phyloP scores from a whole-genome alignment of 169 alveolate species.

The Plasmodium falciparum region DNA sequence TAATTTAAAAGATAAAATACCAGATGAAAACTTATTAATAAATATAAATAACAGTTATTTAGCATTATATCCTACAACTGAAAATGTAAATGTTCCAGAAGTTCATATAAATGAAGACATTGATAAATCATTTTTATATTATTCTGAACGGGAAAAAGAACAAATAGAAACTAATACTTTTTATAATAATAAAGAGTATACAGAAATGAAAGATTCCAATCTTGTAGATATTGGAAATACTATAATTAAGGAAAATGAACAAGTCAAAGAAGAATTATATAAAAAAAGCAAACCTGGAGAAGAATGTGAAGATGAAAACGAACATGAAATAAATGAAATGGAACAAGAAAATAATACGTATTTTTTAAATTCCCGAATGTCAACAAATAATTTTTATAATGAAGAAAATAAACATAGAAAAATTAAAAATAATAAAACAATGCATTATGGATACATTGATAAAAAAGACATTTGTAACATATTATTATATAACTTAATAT shows the following conservation, averaged over 20 bases:
- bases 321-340: constrained; percentile 4
- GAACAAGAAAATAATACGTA: constrained; percentile 18
- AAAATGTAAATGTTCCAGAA: constrained; percentile 56
- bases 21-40: constrained; percentile 54
- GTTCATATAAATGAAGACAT: constrained; percentile 27
- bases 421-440: constrained; percentile 6
- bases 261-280: constrained; percentile 16
- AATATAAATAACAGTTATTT: constrained; percentile 56
- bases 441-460: constrained; percentile 35
- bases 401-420: constrained; percentile 10
- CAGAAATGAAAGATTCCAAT: not conserved
- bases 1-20: constrained; percentile 25
- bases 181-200: constrained; percentile 11
- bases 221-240: no score
- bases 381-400: constrained; percentile 14
- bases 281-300: not conserved
- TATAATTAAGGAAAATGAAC: not conserved
- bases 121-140: constrained; percentile 17
- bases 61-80: constrained; percentile 47
- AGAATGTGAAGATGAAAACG: constrained; percentile 24
- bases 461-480: constrained; percentile 61
- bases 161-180: constrained; percentile 1
- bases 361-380: constrained; percentile 13
- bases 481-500: constrained; percentile 61
- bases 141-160: constrained; percentile 27